These are phyloP conservation scores for Lactuca sativa DNA, from an alignment of 129 eudicot species.

Conservation along the genomic window DNA sequence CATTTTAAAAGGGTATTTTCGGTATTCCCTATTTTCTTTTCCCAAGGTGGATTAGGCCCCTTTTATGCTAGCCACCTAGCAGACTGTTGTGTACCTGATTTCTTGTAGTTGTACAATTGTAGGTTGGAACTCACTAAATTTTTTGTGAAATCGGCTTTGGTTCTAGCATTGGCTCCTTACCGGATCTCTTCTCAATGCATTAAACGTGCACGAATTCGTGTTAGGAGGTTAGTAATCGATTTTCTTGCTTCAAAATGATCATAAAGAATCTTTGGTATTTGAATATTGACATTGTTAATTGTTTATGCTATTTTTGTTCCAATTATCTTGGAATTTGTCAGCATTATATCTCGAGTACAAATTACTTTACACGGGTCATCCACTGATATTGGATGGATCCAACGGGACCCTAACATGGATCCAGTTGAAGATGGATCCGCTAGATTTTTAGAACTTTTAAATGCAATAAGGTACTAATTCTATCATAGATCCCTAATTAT, in stretches of 20 bases:
- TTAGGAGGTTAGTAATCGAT: constrained; percentile 42
- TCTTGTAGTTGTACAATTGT: constrained; percentile 25
- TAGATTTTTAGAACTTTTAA: constrained; percentile 75
- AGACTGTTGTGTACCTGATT: neutral
- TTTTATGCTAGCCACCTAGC: neutral
- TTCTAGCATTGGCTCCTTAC: constrained; percentile 59
- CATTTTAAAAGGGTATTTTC: constrained; percentile 69
- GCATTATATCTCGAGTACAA: constrained; percentile 60
- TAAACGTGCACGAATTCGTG: constrained; percentile 39
- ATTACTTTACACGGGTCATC: constrained; percentile 76
- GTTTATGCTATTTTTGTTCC: neutral
- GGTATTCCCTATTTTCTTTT: constrained; percentile 15
- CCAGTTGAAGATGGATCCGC: constrained; percentile 86
- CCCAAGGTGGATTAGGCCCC: neutral
- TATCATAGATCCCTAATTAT: constrained; percentile 5
- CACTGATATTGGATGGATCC: constrained; percentile 93
- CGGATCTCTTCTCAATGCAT: constrained; percentile 38
- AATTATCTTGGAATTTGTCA: constrained; percentile 26
- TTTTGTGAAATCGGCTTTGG: constrained; percentile 46
- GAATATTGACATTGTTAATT: neutral
- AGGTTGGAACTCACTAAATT: constrained; percentile 75
- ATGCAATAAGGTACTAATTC: constrained; percentile 57
- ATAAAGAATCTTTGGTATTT: neutral
- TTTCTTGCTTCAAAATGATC: constrained; percentile 10
- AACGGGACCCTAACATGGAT: constrained; percentile 71